These are phyloP conservation scores for Afroboletus lepidellus DNA, from an alignment of 1,284 basidiomycete species.

Conservation along the genomic window DNA sequence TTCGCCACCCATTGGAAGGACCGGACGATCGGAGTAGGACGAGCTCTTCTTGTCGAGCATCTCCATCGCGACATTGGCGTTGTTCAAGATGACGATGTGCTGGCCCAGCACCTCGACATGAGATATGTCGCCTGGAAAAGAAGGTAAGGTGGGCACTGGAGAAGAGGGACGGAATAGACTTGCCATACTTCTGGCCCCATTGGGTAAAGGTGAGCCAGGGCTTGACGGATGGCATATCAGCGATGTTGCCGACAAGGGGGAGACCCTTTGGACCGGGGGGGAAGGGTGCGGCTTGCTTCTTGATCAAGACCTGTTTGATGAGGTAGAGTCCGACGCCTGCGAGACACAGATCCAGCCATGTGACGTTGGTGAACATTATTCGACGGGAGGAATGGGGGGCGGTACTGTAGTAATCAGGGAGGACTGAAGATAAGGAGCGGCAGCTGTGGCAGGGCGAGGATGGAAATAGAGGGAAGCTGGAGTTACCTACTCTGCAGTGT, in stretches of 20 bases:
- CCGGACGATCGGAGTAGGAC: constrained; percentile 71
- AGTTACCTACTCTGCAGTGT: neutral
- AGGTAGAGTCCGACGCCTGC: constrained; percentile 32
- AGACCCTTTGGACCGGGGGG: constrained; percentile 34
- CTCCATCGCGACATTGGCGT: constrained; percentile 49
- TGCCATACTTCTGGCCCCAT: constrained; percentile 36
- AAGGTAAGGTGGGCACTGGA: neutral
- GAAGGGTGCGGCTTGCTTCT: constrained; percentile 22
- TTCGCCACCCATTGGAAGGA: constrained; percentile 57
- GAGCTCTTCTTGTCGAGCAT: constrained; percentile 67
- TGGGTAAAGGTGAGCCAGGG: constrained; percentile 35
- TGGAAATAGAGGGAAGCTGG: constrained; percentile 8
- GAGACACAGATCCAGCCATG: constrained; percentile 34
- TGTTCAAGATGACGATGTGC: constrained; percentile 59
- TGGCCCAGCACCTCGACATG: constrained; percentile 60
- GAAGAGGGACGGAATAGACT: neutral
- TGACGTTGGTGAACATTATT: constrained; percentile 25
- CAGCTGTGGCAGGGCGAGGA: neutral
- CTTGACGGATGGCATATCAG: constrained; percentile 35
- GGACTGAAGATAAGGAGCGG: constrained; percentile 16
- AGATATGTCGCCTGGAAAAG: constrained; percentile 52
- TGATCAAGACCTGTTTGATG: constrained; percentile 25
- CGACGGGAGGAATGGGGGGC: neutral
- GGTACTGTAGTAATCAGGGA: neutral
- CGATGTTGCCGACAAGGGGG: constrained; percentile 34